phyloP scores from a whole-genome alignment of 345 rosid species.

The Noccaea bulbosa region DNA sequence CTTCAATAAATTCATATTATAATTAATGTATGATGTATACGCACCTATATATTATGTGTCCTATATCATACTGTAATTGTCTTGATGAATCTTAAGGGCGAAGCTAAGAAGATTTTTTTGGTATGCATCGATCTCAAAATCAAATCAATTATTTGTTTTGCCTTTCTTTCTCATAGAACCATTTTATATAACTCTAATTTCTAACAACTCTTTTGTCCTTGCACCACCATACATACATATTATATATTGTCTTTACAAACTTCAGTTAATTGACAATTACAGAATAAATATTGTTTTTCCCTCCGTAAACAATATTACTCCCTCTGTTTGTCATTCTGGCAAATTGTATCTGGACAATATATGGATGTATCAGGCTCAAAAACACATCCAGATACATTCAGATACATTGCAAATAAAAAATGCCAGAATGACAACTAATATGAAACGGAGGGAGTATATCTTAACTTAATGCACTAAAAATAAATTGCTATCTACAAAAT shows the following conservation, averaged over 20 bases:
- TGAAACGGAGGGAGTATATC: no score
- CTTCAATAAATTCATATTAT: neutral
- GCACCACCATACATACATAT: constrained; percentile 1
- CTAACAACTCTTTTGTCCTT: constrained; percentile 13
- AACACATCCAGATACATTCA: no score
- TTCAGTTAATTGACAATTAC: neutral
- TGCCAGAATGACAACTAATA: no score
- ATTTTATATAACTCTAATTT: neutral
- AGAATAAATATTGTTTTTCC: neutral
- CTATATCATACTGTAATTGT: neutral
- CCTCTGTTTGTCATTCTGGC: no score
- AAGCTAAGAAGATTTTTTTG: constrained; percentile 10
- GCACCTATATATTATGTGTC: neutral
- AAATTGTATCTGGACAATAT: no score
- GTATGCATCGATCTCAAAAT: constrained; percentile 1
- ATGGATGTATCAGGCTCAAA: no score
- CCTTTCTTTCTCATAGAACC: neutral
- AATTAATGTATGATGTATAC: neutral
- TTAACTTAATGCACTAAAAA: neutral
- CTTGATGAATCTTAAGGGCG: constrained; percentile 12
- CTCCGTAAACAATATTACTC: constrained; percentile 6
- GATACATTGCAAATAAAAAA: no score
- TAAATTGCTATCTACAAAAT: neutral
- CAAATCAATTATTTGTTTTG: constrained; percentile 14
- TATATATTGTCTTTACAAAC: neutral